Evolutionary conservation across 495 filamentous ascomycete genomes (phyloP).

Genomic region (Neurospora tetrasperma): DNA sequence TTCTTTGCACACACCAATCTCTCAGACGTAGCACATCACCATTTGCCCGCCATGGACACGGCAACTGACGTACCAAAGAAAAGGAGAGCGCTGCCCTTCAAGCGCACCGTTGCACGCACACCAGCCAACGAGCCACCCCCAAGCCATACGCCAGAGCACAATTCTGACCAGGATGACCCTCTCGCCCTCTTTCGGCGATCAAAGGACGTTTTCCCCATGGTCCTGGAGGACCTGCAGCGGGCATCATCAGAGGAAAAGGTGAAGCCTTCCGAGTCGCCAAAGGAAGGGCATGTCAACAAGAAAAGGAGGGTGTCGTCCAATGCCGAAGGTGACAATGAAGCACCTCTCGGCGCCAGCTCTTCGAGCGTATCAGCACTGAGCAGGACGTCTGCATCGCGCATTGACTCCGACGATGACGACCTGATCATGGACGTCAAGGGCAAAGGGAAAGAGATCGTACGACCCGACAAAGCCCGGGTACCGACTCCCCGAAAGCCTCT

Average conservation of each 20-base stretch:
- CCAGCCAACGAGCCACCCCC: not conserved
- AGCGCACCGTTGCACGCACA: constrained; percentile 45
- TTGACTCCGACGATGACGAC: constrained; percentile 14
- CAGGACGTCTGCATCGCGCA: not conserved
- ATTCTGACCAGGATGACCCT: constrained; percentile 28
- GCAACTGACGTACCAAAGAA: constrained; percentile 9
- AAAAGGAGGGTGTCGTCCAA: constrained; percentile 10
- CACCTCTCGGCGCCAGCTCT: constrained; percentile 13
- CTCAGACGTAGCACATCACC: not conserved
- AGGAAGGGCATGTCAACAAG: constrained; percentile 6
- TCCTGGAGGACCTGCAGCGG: constrained; percentile 45
- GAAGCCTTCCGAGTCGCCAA: not conserved
- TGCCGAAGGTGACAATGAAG: constrained; percentile 16
- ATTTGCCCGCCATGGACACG: constrained; percentile 8
- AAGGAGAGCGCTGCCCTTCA: constrained; percentile 60
- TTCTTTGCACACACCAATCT: not conserved
- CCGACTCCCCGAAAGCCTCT: not conserved
- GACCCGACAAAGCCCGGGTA: not conserved
- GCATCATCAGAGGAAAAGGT: constrained; percentile 26
- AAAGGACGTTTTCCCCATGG: constrained; percentile 50
- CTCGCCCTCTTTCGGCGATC: constrained; percentile 59
- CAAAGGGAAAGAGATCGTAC: constrained; percentile 21
- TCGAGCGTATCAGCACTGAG: not conserved
- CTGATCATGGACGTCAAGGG: constrained; percentile 22
- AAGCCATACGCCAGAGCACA: constrained; percentile 14